Evolutionary conservation across 345 rosid species (phyloP), one percentile per base, ranked within the genome.

Genomic region (Citrus maxima): DNA sequence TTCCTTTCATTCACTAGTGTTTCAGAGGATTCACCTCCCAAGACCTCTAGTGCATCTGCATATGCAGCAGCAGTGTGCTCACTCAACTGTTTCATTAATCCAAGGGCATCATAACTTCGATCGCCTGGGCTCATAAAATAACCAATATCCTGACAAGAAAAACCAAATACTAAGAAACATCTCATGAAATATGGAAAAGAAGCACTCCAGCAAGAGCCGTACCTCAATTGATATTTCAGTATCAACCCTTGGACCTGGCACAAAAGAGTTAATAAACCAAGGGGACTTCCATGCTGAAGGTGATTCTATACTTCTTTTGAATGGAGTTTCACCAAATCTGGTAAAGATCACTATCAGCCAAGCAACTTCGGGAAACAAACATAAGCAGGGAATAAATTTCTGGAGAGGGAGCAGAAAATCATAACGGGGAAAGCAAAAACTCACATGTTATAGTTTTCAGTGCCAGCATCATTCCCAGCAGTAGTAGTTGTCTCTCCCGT

Each of bases 201-300:
- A 28, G 24, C 71, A 58, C 30, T 35, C 12, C 16, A 14, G 62
- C 71, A 63, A 24, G 25, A 10, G 18, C 22, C 24, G 42, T 90
- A 94, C 99, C 97, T 96, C 99, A 37, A 94, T 89, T 25, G 98
- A 87, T 84, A 95, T 87, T 0, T 95, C 97, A 73, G 98, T 93
- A 76, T 91, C 90, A 80, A 92, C 76, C 82, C 93, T 88, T 73
- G 98, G 93, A 67, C 97, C 97, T 19, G 93, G 93, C 56, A 90
- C 77, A 76, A 97, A 88, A 66, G 98, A 86, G 84, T 93, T 93
- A 16, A 97, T 70, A 79, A 90, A 97, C 93, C 95, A 90, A 56
- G 99, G 99, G 16, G 99, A 96, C 81, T 92, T 97, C 99, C 99
- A 97, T 46, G 95, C 98, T 30, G 98, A 94, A 67, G 98, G 99